Evolutionary conservation across 306 rosid species (phyloP).

Genomic region (Malus sieversii): DNA sequence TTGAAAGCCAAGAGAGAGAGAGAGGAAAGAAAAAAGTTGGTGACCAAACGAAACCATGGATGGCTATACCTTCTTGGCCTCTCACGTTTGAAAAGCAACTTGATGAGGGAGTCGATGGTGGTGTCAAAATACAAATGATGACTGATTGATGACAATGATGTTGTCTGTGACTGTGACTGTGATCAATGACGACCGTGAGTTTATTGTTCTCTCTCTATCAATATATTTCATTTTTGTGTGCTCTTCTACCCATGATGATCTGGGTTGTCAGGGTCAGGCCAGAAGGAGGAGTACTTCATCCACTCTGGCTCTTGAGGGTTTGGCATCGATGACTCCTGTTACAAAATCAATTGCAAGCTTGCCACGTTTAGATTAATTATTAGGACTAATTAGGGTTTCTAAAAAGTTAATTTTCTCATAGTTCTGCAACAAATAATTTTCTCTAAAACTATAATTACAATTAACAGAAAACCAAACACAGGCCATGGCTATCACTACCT

Average conservation of each 20-base stretch:
- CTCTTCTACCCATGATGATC: conserved; percentile 47
- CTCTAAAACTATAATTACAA: background rate
- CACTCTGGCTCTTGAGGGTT: conserved; percentile 84
- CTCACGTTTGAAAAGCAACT: conserved; percentile 36
- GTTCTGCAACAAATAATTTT: background rate
- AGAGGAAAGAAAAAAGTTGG: conserved; percentile 24
- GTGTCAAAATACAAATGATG: conserved; percentile 39
- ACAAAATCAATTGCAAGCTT: conserved; percentile 12
- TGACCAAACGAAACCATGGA: background rate
- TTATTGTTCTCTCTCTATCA: conserved; percentile 1
- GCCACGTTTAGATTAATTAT: background rate
- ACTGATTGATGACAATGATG: conserved; percentile 27
- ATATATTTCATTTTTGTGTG: background rate
- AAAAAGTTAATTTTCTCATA: background rate
- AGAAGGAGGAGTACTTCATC: conserved; percentile 89
- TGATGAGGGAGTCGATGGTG: conserved; percentile 3
- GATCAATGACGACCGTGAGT: background rate
- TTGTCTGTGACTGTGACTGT: conserved; percentile 20
- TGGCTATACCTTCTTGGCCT: conserved; percentile 22
- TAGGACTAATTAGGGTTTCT: conserved; percentile 9
- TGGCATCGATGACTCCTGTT: conserved; percentile 66
- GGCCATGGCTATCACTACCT: background rate
- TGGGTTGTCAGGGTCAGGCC: conserved; percentile 89
- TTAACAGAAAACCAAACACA: background rate
- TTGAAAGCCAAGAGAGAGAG: conserved; percentile 17